Base-by-base conservation (phyloP, 345 rosid genomes). In the Eucalyptus pumila region DNA sequence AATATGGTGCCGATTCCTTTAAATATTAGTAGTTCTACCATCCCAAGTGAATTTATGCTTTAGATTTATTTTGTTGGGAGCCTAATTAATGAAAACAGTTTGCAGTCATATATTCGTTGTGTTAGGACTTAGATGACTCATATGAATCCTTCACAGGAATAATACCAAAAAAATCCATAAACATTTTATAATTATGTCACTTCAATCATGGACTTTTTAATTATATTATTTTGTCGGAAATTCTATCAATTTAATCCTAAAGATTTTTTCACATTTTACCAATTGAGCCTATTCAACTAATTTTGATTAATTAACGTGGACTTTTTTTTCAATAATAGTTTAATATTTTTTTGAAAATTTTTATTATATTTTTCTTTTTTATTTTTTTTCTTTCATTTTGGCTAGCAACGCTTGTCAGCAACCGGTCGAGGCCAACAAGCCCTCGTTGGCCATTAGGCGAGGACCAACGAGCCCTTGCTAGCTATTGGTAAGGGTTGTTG, bases 211-310 rank as follows among this genome's bases (percentile, higher is more conserved):
- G 7, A 60, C 16, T 1, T 60, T 60, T 60, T 12, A 56, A 10
- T 56, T 26, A 56, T 24, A 5, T 56, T 24, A 1, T 56, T 56
- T 23, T 9, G 62, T 24, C 0, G 2, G 2, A 52, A 52, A 24
- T 58, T 58, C 0, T 58, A 5, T 3, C n/a, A 58, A 58, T 58
- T 58, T 27, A 11, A 0, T 0, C 14, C 0, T 60, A 12, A 60
- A 6, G 0, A n/a, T 1, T 60, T 60, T 60, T 60, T 27, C 4
- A 27, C 6, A 27, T 60, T 3, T 12, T 12, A 13, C 0, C 16
- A 12, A 60, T 60, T 6, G 8, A 60, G 4, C 1, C 1, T 6
- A 27, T 60, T 12, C 2, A 5, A 30, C 1, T 14, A 13, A 27
- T 27, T 60, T 60, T 13, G 32, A 27, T 10, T 13, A 3, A 52